A percentile compares a stretch with the other conserved stretches of the same genome.
phyloP scores from a whole-genome alignment of 495 filamentous ascomycete genomes.

The Talaromyces adpressus region DNA sequence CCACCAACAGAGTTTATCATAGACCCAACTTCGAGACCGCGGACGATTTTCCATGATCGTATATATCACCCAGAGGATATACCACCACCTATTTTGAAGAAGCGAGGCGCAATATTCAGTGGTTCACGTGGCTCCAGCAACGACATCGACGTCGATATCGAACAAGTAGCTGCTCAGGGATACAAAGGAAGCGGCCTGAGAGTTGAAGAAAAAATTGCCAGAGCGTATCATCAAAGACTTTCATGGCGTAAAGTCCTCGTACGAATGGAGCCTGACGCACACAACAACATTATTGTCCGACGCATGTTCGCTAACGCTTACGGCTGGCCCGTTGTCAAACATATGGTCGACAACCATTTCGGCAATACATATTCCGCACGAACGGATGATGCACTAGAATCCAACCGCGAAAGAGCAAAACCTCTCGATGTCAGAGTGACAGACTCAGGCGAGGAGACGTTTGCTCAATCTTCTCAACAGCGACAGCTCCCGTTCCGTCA shows the following conservation, averaged over 20 bases:
- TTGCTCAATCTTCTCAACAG: conserved; percentile 4
- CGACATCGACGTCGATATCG: conserved; percentile 11
- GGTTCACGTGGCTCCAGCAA: conserved; percentile 10
- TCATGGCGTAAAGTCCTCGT: conserved; percentile 97
- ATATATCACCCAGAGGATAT: conserved; percentile 93
- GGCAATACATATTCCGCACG: conserved; percentile 54
- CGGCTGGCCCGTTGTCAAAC: conserved; percentile 93
- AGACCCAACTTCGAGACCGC: conserved; percentile 72
- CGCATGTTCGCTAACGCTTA: conserved; percentile 96
- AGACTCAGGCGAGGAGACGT: conserved; percentile 41
- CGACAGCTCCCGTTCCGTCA: conserved; percentile 11
- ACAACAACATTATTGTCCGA: conserved; percentile 96
- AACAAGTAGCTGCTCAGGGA: conserved; percentile 11
- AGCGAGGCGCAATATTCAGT: conserved; percentile 5
- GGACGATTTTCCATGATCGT: conserved; percentile 95
- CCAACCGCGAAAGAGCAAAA: conserved; percentile 42
- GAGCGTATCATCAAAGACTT: conserved; percentile 84
- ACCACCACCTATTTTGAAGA: conserved; percentile 55
- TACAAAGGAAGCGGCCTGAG: conserved; percentile 55
- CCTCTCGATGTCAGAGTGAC: conserved; percentile 25
- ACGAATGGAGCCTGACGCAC: conserved; percentile 89
- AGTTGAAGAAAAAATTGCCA: conserved; percentile 94
- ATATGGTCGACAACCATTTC: conserved; percentile 91
- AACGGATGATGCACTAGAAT: conserved; percentile 51
- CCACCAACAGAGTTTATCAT: conserved; percentile 73